Percentiles rank a stretch among this genome's conserved stretches.
Evolutionary conservation across 805 yeast genomes (phyloP).

Genomic region (Starmera amethionina): DNA sequence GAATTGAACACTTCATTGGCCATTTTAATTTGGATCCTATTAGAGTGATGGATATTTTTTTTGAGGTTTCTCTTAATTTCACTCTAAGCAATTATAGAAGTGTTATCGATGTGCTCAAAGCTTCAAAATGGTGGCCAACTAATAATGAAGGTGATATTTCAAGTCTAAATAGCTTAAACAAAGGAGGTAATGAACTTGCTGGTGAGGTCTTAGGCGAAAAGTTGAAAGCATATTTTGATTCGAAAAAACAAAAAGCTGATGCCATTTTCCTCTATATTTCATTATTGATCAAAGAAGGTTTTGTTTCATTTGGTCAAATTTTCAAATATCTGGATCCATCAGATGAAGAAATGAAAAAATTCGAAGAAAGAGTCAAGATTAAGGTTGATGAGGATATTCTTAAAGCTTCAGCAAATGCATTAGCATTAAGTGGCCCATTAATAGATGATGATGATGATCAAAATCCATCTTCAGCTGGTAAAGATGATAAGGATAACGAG

Average conservation of each 20-base stretch:
- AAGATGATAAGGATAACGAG: too few species aligned
- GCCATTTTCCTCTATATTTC: constrained; percentile 37
- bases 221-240: constrained; percentile 19
- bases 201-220: constrained; percentile 45
- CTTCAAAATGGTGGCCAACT: constrained; percentile 62
- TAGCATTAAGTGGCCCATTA: constrained; percentile 84
- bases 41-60: constrained; percentile 52
- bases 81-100: constrained; percentile 36
- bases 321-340: constrained; percentile 48
- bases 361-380: constrained; percentile 35
- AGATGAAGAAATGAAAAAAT: constrained; percentile 32
- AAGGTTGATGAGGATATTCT: constrained; percentile 45
- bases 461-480: neutral
- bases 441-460: constrained; percentile 53
- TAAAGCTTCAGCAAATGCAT: constrained; percentile 61
- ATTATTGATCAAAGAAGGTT: constrained; percentile 53
- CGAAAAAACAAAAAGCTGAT: constrained; percentile 29
- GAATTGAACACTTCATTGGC: constrained; percentile 53
- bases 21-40: constrained; percentile 69
- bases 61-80: constrained; percentile 41
- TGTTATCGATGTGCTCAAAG: constrained; percentile 37
- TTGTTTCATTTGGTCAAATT: constrained; percentile 53
- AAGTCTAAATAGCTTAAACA: constrained; percentile 22
- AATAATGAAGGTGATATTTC: constrained; percentile 21
- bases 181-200: constrained; percentile 48